A percentile compares a stretch with the other conserved stretches of the same genome.
Evolutionary conservation across 2,329 filamentous ascomycete genomes (phyloP).

Genomic region (Cladophialophora chaetospira): DNA sequence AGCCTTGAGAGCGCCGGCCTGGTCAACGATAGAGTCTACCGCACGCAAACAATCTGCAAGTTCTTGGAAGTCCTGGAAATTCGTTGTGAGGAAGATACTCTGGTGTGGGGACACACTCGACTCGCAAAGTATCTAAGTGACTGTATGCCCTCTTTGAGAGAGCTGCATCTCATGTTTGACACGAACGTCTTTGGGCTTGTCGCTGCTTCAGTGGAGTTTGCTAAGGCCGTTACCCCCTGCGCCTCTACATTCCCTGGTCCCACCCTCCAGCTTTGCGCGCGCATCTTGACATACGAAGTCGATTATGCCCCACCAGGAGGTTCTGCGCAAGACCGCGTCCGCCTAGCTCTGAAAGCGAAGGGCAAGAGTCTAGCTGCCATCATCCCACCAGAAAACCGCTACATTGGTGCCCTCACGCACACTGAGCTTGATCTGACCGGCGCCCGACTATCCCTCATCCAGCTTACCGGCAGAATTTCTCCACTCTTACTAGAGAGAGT

Average conservation of each 20-base stretch:
- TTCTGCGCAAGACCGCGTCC: too few relatives aligned
- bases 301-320: too few relatives aligned
- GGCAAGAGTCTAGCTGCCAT: too few relatives aligned
- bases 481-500: background rate
- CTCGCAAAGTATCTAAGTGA: background rate
- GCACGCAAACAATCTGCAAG: background rate
- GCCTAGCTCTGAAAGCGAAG: too few relatives aligned
- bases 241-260: conserved; percentile 1
- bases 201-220: conserved; percentile 11
- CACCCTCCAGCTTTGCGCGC: background rate
- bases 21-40: background rate
- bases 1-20: background rate
- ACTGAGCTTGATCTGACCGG: too few relatives aligned
- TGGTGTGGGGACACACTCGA: conserved; percentile 1
- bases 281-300: background rate
- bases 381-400: background rate
- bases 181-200: background rate
- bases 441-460: conserved; percentile 6
- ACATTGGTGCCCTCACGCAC: background rate
- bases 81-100: background rate
- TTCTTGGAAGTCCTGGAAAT: conserved; percentile 5
- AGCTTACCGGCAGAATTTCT: conserved; percentile 2
- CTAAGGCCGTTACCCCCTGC: conserved; percentile 6
- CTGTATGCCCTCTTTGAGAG: too few relatives aligned
- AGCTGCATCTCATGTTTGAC: too few relatives aligned